These are phyloP conservation scores for Penicillium cataractarum DNA, from an alignment of 495 filamentous ascomycete genomes.

Conservation along the genomic window DNA sequence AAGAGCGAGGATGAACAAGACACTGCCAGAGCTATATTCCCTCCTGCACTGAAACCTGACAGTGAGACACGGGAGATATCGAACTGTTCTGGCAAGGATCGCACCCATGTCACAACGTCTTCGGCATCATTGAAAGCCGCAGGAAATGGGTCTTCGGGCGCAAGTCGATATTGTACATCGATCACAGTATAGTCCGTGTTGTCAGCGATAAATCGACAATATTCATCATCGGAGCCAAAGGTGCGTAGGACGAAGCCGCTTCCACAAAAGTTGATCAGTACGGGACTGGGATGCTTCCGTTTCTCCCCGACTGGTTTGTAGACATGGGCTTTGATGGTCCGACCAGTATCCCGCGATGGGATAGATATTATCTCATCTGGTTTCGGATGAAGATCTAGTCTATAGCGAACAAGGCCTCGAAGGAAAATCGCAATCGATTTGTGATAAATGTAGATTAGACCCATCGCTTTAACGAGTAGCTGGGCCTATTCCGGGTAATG, in stretches of 20 bases:
- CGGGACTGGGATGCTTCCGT: slow-evolving; percentile 30
- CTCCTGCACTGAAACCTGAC: slow-evolving; percentile 52
- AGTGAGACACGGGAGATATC: slow-evolving; percentile 40
- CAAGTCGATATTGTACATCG: slow-evolving; percentile 73
- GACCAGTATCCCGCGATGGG: slow-evolving; percentile 41
- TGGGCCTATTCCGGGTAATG: neutral
- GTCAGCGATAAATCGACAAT: slow-evolving; percentile 39
- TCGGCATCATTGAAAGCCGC: slow-evolving; percentile 72
- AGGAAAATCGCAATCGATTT: slow-evolving; percentile 26
- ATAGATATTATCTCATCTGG: slow-evolving; percentile 41
- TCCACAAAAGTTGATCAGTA: slow-evolving; percentile 51
- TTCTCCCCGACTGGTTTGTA: slow-evolving; percentile 35
- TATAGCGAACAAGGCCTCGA: slow-evolving; percentile 23
- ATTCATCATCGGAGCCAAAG: slow-evolving; percentile 47
- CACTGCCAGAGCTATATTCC: slow-evolving; percentile 44
- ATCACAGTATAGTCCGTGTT: slow-evolving; percentile 45
- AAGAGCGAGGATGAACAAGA: slow-evolving; percentile 36
- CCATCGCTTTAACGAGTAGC: slow-evolving; percentile 13
- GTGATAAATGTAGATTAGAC: slow-evolving; percentile 17
- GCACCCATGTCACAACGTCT: slow-evolving; percentile 43
- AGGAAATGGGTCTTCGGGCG: slow-evolving; percentile 77
- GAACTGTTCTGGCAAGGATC: slow-evolving; percentile 36
- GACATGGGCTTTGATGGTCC: slow-evolving; percentile 49
- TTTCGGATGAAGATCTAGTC: slow-evolving; percentile 27
- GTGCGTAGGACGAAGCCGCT: slow-evolving; percentile 44